Base-by-base conservation (phyloP, 495 filamentous ascomycete genomes). In the Acidiella bohemica region DNA sequence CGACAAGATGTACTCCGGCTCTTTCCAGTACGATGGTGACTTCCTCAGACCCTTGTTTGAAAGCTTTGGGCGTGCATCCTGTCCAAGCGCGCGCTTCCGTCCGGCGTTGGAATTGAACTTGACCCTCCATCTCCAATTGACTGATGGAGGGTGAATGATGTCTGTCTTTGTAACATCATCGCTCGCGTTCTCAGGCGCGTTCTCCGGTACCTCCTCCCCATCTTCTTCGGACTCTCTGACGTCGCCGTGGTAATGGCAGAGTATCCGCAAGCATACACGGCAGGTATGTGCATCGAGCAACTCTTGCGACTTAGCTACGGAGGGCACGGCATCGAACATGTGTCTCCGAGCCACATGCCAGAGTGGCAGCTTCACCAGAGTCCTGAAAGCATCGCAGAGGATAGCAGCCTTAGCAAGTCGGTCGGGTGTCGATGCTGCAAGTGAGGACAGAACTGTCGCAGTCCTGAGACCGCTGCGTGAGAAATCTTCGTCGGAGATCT, bases 401-500 rank as follows among this genome's bases (percentile, higher is more conserved):
- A 54, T 21, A 12, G 42, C 57, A 11, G 56, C 47, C 18, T 36
- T 25, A 20, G 33, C 44, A 2, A 58, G 42, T 19, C 20, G 21
- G 9, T 30, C 20, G 2, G 34, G 31, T 0, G 49, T 44, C 2
- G 57, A 51, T 10, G 38, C 21, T 8, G 45, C 42, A 3, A 61
- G 49, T 5, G 36, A 45, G 6, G 47, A 39, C 5, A 61, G 36
- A 7, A 58, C 38, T 5, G 12, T 28, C 12, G 36, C 25, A 44
- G 46, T 58, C 14, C 51, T 58, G 18, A 54, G 28, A 22, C 42
- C 44, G 8, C 41, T 44, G 16, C 57, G 47, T 22, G 57, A 43
- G 42, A 63, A 59, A 12, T 56, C 55, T 23, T 63, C 56, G 9
- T 48, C 41, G 39, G 37, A 50, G 43, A 33, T 54, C 36, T 60